Conservation (phyloP, 805 yeast species). For the Pichia manshurica region DNA sequence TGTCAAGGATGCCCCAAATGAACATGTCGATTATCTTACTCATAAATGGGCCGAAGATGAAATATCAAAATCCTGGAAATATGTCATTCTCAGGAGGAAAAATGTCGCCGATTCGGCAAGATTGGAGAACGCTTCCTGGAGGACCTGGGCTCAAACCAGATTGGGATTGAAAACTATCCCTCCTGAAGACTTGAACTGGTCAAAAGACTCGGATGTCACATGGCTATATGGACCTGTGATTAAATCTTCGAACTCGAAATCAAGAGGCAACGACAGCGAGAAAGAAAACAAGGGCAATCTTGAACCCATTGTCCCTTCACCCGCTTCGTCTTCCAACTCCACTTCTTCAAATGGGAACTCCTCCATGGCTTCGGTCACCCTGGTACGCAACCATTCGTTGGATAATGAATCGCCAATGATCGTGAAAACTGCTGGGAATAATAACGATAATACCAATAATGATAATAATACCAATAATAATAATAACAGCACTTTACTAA, state of each 20-base stretch:
- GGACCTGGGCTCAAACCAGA: conserved; percentile 93
- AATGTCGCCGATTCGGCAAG: conserved; percentile 79
- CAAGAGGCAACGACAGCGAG: background rate
- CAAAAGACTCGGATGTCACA: conserved; percentile 93
- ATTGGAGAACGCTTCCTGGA: conserved; percentile 85
- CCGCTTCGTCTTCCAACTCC: too few species aligned
- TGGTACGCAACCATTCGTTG: conserved; percentile 1
- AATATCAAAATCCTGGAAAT: conserved; percentile 93
- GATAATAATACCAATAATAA: conserved; percentile 10
- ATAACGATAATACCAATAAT: background rate
- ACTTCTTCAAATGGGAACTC: background rate
- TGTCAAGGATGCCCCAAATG: conserved; percentile 70
- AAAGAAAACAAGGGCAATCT: background rate
- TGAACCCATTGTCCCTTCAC: too few species aligned
- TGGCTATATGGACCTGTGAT: conserved; percentile 91
- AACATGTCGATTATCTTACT: conserved; percentile 91
- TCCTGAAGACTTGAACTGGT: conserved; percentile 93
- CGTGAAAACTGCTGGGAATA: too few species aligned
- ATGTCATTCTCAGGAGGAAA: conserved; percentile 74
- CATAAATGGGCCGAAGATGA: conserved; percentile 96
- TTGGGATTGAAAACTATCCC: conserved; percentile 68
- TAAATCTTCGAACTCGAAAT: conserved; percentile 11
- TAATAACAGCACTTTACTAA: conserved; percentile 5
- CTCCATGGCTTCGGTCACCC: background rate
- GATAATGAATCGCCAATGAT: conserved; percentile 1